phyloP scores from a whole-genome alignment of 148 eudicot genomes.

The Chenopodium suecicum region DNA sequence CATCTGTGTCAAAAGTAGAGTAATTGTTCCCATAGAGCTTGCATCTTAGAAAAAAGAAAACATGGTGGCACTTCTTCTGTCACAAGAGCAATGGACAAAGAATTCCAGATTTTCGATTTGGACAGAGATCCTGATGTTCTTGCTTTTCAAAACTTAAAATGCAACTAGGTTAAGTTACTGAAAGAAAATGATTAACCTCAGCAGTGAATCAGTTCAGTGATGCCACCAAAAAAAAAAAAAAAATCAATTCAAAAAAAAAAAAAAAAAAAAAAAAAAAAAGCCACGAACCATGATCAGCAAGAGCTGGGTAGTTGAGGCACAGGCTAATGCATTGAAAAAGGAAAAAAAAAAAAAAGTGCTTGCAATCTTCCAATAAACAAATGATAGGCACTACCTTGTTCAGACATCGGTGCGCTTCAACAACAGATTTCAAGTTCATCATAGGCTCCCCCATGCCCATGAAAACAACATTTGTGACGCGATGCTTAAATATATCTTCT shows the following conservation, averaged over 20 bases:
- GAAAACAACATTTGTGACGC: constrained; percentile 94
- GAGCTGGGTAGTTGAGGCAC: not conserved
- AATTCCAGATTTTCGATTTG: not conserved
- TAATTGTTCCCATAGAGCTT: not conserved
- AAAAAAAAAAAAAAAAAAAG: not conserved
- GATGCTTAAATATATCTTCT: constrained; percentile 75
- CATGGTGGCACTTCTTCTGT: not conserved
- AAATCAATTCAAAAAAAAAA: too few species aligned
- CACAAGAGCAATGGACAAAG: not conserved
- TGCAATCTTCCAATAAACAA: not conserved
- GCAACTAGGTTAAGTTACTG: not conserved
- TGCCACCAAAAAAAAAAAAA: not conserved
- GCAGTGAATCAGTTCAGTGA: too few species aligned
- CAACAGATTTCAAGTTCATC: constrained; percentile 89
- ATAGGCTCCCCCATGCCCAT: constrained; percentile 99
- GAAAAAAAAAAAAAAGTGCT: not conserved
- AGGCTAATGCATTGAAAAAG: not conserved
- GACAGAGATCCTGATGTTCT: not conserved
- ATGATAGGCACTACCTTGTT: constrained; percentile 56
- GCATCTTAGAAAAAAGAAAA: not conserved
- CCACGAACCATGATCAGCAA: not conserved
- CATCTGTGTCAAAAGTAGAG: constrained; percentile 10
- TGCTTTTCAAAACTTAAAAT: not conserved
- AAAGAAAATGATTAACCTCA: not conserved
- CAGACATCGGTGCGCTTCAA: constrained; percentile 91